Percentiles rank a stretch among this genome's conserved stretches.
Conservation (phyloP, 768 basidiomycete species). For the Crepidotus variabilis region DNA sequence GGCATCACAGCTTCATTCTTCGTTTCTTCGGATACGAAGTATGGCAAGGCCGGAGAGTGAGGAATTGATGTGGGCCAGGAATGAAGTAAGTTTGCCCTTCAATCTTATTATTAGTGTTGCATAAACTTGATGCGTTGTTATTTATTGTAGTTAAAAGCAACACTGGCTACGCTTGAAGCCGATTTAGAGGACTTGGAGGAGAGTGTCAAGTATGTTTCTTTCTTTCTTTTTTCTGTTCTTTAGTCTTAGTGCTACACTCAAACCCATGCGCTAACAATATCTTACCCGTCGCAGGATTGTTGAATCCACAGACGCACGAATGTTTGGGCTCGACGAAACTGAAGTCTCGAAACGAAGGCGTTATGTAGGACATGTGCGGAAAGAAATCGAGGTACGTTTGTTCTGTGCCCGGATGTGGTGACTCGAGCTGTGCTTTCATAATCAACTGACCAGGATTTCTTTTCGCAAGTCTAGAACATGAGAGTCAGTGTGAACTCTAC, state of each 20-base stretch:
- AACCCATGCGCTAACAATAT: background rate
- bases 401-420: slow-evolving; percentile 18
- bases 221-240: too few species aligned
- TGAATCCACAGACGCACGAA: slow-evolving; percentile 77
- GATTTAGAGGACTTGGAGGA: slow-evolving; percentile 94
- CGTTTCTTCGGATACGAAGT: slow-evolving; percentile 74
- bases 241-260: too few species aligned
- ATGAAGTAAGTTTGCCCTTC: slow-evolving; percentile 51
- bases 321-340: slow-evolving; percentile 76
- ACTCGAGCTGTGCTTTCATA: slow-evolving; percentile 14
- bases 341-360: slow-evolving; percentile 75
- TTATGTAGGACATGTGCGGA: slow-evolving; percentile 73
- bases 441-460: slow-evolving; percentile 13
- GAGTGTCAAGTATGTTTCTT: slow-evolving; percentile 85
- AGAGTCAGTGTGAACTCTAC: slow-evolving; percentile 45
- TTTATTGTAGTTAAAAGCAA: slow-evolving; percentile 71
- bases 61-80: slow-evolving; percentile 74
- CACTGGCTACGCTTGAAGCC: slow-evolving; percentile 73
- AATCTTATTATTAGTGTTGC: background rate
- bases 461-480: slow-evolving; percentile 66
- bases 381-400: slow-evolving; percentile 70
- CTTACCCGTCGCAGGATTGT: slow-evolving; percentile 82
- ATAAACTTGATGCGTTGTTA: slow-evolving; percentile 27
- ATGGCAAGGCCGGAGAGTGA: slow-evolving; percentile 74
- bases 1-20: slow-evolving; percentile 67